A percentile compares a stretch with the other conserved stretches of the same genome.
Conservation (phyloP, 2,329 filamentous ascomycete genomes). For the Salinomyces thailandicus region DNA sequence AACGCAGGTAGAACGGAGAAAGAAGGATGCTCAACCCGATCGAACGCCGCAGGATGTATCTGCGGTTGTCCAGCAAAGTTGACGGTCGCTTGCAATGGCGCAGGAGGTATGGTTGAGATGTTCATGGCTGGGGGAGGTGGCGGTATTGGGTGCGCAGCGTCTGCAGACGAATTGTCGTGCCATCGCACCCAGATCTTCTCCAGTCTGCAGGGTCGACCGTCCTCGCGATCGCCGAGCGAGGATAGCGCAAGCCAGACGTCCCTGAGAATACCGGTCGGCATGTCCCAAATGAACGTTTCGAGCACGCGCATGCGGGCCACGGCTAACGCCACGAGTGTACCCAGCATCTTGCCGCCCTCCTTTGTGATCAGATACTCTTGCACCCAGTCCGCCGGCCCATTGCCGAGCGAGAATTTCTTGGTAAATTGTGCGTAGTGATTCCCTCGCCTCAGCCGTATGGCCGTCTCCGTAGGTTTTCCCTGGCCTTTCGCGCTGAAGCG, state of each 20-base stretch:
- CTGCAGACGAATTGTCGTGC: constrained; percentile 59
- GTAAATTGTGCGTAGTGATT: constrained; percentile 72
- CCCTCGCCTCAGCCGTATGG: constrained; percentile 42
- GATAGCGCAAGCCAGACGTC: constrained; percentile 73
- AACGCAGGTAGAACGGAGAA: constrained; percentile 68
- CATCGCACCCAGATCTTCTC: constrained; percentile 71
- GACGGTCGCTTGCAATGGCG: constrained; percentile 7
- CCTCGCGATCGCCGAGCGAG: constrained; percentile 53
- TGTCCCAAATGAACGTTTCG: constrained; percentile 78
- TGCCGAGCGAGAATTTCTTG: constrained; percentile 74
- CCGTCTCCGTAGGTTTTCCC: constrained; percentile 18
- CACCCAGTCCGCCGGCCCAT: constrained; percentile 68
- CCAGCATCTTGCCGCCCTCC: constrained; percentile 81
- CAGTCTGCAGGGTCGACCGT: constrained; percentile 54
- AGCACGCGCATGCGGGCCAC: constrained; percentile 73
- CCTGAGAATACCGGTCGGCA: constrained; percentile 72
- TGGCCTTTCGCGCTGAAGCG: constrained; percentile 14
- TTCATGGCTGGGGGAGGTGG: constrained; percentile 12
- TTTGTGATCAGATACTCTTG: constrained; percentile 73
- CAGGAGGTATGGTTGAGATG: constrained; percentile 14
- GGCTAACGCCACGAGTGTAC: constrained; percentile 66
- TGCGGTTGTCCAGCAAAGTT: constrained; percentile 4
- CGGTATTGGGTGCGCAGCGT: constrained; percentile 31
- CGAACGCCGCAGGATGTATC: constrained; percentile 26
- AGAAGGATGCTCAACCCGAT: constrained; percentile 64